Evolutionary conservation across 805 yeast species (phyloP).

Genomic region (Teunomyces cretensis): DNA sequence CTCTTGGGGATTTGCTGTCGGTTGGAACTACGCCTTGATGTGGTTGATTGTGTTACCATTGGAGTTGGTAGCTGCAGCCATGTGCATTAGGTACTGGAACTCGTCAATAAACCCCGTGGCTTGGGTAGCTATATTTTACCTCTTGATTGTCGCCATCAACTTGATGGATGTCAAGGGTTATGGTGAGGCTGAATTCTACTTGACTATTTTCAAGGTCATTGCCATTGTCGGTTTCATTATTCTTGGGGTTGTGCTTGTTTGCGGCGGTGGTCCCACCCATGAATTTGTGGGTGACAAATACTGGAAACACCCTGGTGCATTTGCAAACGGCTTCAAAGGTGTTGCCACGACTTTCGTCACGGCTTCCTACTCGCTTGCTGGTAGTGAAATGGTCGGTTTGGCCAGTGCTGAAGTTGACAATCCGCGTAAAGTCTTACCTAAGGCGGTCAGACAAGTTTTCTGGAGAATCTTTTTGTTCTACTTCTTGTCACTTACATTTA

Average conservation of each 20-base stretch:
- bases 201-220: constrained; percentile 31
- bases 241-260: constrained; percentile 33
- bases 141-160: constrained; percentile 28
- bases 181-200: constrained; percentile 36
- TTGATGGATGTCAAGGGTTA: constrained; percentile 38
- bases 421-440: constrained; percentile 40
- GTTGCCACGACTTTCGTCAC: constrained; percentile 38
- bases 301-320: constrained; percentile 35
- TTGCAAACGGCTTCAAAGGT: constrained; percentile 39
- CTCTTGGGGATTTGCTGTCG: constrained; percentile 42
- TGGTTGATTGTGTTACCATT: constrained; percentile 39
- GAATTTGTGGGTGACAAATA: constrained; percentile 34
- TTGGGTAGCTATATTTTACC: constrained; percentile 36
- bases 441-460: constrained; percentile 44
- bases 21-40: constrained; percentile 39
- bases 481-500: constrained; percentile 25
- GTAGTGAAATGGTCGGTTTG: constrained; percentile 38
- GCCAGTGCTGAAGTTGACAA: constrained; percentile 41
- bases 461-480: constrained; percentile 44
- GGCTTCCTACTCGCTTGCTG: constrained; percentile 38
- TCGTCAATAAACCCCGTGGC: constrained; percentile 34
- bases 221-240: constrained; percentile 39
- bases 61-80: constrained; percentile 40
- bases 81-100: constrained; percentile 37
- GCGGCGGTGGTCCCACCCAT: constrained; percentile 40